These are phyloP conservation scores for Chamaecrista fasciculata DNA, from an alignment of 306 rosid species.

Conservation along the genomic window DNA sequence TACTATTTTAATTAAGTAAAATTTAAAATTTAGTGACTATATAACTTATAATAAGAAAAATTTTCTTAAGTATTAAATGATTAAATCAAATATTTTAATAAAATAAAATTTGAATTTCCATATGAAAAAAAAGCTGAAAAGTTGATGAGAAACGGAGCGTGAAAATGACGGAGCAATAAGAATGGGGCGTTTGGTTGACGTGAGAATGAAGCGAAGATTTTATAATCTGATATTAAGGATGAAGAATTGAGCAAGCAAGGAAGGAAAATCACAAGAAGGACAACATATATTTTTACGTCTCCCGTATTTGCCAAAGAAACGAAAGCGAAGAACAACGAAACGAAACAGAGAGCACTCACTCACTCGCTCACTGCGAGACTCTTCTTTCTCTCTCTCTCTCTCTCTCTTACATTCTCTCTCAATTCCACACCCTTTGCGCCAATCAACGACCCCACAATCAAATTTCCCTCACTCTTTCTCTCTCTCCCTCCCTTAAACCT, in stretches of 20 bases:
- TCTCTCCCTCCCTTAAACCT: constrained; percentile 31
- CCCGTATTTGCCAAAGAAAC: constrained; percentile 8
- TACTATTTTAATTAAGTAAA: too few species aligned
- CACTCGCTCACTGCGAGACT: too few species aligned
- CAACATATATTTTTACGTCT: constrained; percentile 8
- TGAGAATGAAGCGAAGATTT: not conserved
- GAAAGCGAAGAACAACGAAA: constrained; percentile 7
- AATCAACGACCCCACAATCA: constrained; percentile 79
- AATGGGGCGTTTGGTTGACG: not conserved
- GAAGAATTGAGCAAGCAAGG: too few species aligned
- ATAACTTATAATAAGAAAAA: too few species aligned
- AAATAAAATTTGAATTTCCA: not conserved
- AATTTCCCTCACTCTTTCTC: constrained; percentile 25
- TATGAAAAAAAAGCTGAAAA: not conserved
- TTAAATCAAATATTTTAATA: too few species aligned
- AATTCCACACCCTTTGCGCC: constrained; percentile 50
- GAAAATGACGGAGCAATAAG: not conserved
- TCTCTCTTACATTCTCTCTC: constrained; percentile 3
- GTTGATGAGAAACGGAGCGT: not conserved
- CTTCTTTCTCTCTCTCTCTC: constrained; percentile 11
- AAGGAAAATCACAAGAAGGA: not conserved
- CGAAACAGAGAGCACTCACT: constrained; percentile 17
- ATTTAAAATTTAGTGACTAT: too few species aligned
- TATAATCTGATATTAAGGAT: too few species aligned
- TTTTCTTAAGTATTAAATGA: too few species aligned